A percentile compares a stretch with the other conserved stretches of the same genome.
These are phyloP conservation scores for Ceratocystis alfenasii DNA, from an alignment of 2,329 filamentous ascomycete species.

Conservation along the genomic window DNA sequence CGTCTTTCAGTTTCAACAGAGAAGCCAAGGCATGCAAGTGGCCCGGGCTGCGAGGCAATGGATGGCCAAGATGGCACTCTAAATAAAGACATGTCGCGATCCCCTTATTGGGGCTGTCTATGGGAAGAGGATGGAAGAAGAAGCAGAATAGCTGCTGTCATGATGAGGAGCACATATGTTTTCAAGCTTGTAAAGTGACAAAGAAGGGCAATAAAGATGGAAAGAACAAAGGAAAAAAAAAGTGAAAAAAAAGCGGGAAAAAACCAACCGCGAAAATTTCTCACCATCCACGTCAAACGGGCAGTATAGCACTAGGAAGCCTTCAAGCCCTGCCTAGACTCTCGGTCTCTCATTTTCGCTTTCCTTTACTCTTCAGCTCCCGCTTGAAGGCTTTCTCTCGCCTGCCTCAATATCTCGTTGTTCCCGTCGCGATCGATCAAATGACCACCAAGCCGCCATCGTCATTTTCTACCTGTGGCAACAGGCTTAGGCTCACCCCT, in stretches of 20 bases:
- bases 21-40: not conserved
- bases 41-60: not conserved
- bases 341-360: not conserved
- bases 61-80: not conserved
- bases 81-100: slow-evolving; percentile 1
- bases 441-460: not conserved
- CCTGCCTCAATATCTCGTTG: not conserved
- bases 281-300: not conserved
- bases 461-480: not conserved
- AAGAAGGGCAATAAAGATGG: no score
- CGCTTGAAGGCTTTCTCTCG: no score
- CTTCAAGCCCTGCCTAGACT: not conserved
- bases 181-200: no score
- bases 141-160: no score
- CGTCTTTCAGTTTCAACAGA: slow-evolving; percentile 3
- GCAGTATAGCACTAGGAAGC: not conserved
- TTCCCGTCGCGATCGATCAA: not conserved
- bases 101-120: not conserved
- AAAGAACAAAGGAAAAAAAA: no score
- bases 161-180: no score
- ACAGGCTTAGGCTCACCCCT: not conserved
- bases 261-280: not conserved
- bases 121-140: not conserved
- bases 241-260: not conserved
- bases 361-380: not conserved